Base-by-base conservation (phyloP, 495 filamentous ascomycete genomes). In the Penicillium turbatum region DNA sequence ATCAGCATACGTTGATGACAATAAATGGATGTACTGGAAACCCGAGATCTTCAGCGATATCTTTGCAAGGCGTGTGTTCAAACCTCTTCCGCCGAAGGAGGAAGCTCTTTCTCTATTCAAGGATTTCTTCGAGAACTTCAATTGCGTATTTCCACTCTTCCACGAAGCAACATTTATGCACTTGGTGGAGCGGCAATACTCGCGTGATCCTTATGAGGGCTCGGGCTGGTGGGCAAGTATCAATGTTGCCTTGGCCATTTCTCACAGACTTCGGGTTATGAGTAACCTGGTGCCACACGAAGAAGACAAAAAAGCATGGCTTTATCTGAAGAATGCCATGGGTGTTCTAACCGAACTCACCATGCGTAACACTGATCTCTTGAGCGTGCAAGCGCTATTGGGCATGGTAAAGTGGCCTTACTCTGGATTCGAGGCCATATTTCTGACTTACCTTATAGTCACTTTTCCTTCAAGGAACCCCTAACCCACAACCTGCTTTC, bases 131-230 rank as follows among this genome's bases (percentile, higher is more conserved):
- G 88, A 92, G 63, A 96, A 96, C 69, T 97, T 98, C 77, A 98
- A 98, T 73, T 90, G 90, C 83, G 89, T 97, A 81, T 95, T 97
- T 66, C 93, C 93, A 39, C 78, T 98, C 3, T 98, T 95, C 65
- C 93, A 98, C 65, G 90, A 97, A 68, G 90, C 92, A 12, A 97
- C 93, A 0, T 98, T 98, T 64, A 96, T 97, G 88, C 89, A 95
- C 64, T 73, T 97, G 12, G 89, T 97, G 17, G 89, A 96, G 58
- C 83, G 86, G 56, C 91, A 97, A 61, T 98, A 97, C 71, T 92
- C 91, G 13, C 73, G 79, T 32, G 86, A 96, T 61, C 93, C 92
- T n/a, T 96, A 95, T 59, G 88, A 92, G 65, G 90, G 92, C 35
- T 93, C 90, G 24, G 93, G 93, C 9, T 98, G 93, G 93, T 98